Conservation (phyloP, 176 grass and related monocot genomes). For the Avena sativa region DNA sequence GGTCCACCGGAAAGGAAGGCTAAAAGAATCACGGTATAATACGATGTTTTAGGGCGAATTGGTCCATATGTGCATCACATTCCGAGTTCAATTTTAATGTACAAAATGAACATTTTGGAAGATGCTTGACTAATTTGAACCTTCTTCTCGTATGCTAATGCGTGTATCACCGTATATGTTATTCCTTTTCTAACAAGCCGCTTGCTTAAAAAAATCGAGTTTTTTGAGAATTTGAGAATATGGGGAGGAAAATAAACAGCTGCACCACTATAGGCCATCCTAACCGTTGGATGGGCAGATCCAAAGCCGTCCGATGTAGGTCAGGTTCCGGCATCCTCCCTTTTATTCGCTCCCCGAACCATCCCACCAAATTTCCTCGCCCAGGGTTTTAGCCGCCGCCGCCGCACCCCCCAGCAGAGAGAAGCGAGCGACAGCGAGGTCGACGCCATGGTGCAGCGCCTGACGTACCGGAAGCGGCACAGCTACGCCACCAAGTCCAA, state of each 20-base stretch:
- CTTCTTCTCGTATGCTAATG: no score
- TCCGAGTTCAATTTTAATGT: no score
- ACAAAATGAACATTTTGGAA: no score
- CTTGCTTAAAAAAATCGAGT: no score
- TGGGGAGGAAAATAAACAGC: not conserved
- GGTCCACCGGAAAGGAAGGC: no score
- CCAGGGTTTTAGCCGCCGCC: conserved; percentile 49
- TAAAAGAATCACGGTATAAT: no score
- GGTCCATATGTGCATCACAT: no score
- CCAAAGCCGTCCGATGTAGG: conserved; percentile 46
- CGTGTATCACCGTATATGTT: no score
- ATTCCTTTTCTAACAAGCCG: no score
- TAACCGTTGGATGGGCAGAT: conserved; percentile 5
- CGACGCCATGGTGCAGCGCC: conserved; percentile 77
- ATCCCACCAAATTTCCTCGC: not conserved
- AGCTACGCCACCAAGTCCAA: conserved; percentile 97
- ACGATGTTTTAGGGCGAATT: no score
- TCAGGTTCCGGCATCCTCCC: conserved; percentile 29
- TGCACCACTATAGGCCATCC: not conserved
- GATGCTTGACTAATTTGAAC: no score
- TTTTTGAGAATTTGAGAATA: not conserved
- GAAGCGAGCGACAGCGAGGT: conserved; percentile 24
- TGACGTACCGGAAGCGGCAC: conserved; percentile 85
- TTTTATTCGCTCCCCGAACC: conserved; percentile 41
- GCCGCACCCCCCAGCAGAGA: conserved; percentile 26